Conservation (phyloP, 2,329 filamentous ascomycete species). For the Penicillium sp. region DNA sequence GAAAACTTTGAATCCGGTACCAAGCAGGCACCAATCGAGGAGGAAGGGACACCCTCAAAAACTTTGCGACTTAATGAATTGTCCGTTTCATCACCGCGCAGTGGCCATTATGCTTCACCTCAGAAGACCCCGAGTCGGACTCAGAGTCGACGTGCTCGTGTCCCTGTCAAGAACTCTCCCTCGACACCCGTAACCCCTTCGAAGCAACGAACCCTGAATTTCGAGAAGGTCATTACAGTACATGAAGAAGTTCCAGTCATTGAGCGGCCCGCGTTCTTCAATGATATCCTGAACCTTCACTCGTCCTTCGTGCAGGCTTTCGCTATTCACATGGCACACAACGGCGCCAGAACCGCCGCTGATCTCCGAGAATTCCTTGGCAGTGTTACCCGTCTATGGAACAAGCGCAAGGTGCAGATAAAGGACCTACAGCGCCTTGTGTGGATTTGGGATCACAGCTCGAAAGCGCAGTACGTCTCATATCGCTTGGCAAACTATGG, state of each 20-base stretch:
- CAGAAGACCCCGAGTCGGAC: constrained; percentile 21
- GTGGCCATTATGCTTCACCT: constrained; percentile 26
- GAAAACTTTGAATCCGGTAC: constrained; percentile 31
- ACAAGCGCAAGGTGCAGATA: constrained; percentile 62
- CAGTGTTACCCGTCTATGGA: constrained; percentile 65
- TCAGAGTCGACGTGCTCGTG: constrained; percentile 48
- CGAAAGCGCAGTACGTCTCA: constrained; percentile 19
- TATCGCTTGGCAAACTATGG: constrained; percentile 44
- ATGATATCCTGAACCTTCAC: constrained; percentile 61
- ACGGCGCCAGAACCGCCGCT: constrained; percentile 59
- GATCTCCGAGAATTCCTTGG: constrained; percentile 61
- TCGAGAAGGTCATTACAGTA: constrained; percentile 12
- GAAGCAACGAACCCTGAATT: constrained; percentile 26
- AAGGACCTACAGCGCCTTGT: constrained; percentile 65
- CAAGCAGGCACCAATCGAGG: constrained; percentile 12
- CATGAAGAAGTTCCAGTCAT: constrained; percentile 24
- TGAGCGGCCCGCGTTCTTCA: constrained; percentile 29
- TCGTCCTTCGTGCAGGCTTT: constrained; percentile 65
- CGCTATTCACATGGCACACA: constrained; percentile 66
- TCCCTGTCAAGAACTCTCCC: constrained; percentile 31
- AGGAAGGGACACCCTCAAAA: constrained; percentile 33
- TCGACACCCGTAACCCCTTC: constrained; percentile 26
- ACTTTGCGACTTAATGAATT: constrained; percentile 34
- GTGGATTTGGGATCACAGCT: constrained; percentile 53
- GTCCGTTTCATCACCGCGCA: constrained; percentile 33